phyloP scores from a whole-genome alignment of 768 basidiomycete genomes.

The Leccinum subtestaceum region DNA sequence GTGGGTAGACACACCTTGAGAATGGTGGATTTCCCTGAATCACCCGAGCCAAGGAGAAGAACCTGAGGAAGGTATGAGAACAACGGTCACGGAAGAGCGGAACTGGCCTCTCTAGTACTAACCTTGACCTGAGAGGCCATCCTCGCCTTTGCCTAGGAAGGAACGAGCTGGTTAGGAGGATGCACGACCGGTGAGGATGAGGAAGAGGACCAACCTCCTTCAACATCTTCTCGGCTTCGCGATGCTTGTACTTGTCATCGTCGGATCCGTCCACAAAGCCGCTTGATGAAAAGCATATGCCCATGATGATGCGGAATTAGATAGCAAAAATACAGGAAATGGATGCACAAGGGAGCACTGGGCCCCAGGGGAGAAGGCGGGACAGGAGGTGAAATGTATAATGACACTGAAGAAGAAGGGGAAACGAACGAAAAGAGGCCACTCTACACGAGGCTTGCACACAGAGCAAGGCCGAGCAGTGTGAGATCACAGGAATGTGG shows the following conservation, averaged over 20 bases:
- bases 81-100: background rate
- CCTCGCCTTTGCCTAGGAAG: constrained; percentile 65
- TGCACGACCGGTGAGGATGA: background rate
- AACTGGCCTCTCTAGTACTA: constrained; percentile 4
- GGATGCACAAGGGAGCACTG: constrained; percentile 10
- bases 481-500: constrained; percentile 2
- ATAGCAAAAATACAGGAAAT: constrained; percentile 5
- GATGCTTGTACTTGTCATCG: constrained; percentile 62
- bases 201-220: constrained; percentile 54
- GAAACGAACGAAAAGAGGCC: background rate
- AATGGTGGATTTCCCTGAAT: constrained; percentile 91
- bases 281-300: constrained; percentile 70
- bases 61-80: constrained; percentile 45
- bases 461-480: constrained; percentile 15
- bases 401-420: background rate
- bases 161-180: background rate
- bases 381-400: background rate
- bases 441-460: constrained; percentile 16
- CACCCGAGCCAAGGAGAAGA: constrained; percentile 87
- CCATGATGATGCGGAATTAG: constrained; percentile 45
- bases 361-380: constrained; percentile 5
- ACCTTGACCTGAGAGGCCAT: constrained; percentile 78
- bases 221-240: constrained; percentile 73
- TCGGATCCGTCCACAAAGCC: constrained; percentile 59
- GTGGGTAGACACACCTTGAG: constrained; percentile 61